These are phyloP conservation scores for Brassica juncea DNA, from an alignment of 345 rosid genomes.

Conservation along the genomic window DNA sequence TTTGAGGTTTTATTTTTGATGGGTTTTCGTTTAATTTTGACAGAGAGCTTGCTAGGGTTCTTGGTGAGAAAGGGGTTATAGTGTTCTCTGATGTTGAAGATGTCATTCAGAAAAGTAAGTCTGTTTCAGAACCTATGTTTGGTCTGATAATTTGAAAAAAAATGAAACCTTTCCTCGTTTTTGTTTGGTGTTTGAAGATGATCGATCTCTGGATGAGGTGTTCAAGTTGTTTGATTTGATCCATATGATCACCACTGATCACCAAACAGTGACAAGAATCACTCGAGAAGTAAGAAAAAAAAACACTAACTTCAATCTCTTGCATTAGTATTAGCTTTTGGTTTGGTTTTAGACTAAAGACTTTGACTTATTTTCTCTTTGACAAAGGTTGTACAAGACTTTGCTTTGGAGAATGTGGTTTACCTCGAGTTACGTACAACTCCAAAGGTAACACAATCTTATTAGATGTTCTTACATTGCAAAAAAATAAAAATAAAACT, in stretches of 20 bases:
- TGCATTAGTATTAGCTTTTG: not conserved
- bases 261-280: slow-evolving; percentile 74
- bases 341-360: not conserved
- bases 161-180: not conserved
- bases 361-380: not conserved
- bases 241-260: slow-evolving; percentile 83
- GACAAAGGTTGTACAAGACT: slow-evolving; percentile 87
- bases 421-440: slow-evolving; percentile 92
- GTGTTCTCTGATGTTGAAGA: slow-evolving; percentile 76
- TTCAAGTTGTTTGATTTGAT: slow-evolving; percentile 90
- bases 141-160: not conserved
- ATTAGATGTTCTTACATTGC: not conserved
- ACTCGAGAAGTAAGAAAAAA: slow-evolving; percentile 65
- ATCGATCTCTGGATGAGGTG: slow-evolving; percentile 73
- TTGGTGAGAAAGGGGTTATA: slow-evolving; percentile 69
- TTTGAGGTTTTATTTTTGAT: not conserved
- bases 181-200: slow-evolving; percentile 44
- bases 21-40: slow-evolving; percentile 3
- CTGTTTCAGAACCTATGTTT: not conserved
- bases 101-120: slow-evolving; percentile 72
- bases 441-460: slow-evolving; percentile 67
- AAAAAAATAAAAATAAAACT: slow-evolving; percentile 4
- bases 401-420: slow-evolving; percentile 86
- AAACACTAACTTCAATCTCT: not conserved
- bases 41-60: slow-evolving; percentile 84